Evolutionary conservation across 768 basidiomycete genomes (phyloP).

Genomic region (Tulasnella sp.): DNA sequence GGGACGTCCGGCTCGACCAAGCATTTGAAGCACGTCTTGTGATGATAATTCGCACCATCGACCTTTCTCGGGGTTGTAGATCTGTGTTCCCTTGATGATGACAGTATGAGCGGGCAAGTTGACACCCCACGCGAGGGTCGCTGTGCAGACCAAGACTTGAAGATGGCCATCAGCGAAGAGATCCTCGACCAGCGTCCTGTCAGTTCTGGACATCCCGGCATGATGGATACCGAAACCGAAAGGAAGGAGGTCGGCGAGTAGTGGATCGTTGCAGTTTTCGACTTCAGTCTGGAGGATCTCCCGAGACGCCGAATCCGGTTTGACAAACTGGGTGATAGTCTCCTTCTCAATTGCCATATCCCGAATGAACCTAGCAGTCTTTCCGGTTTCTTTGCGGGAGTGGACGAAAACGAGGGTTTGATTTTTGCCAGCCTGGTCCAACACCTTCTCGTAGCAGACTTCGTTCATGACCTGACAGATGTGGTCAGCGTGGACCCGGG

Average conservation of each 20-base stretch:
- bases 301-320: slow-evolving; percentile 80
- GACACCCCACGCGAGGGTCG: slow-evolving; percentile 98
- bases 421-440: slow-evolving; percentile 83
- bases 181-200: slow-evolving; percentile 86
- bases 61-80: slow-evolving; percentile 98
- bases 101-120: slow-evolving; percentile 96
- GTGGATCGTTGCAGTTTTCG: slow-evolving; percentile 66
- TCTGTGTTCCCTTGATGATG: slow-evolving; percentile 99
- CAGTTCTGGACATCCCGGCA: slow-evolving; percentile 88
- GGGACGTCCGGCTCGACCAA: slow-evolving; percentile 92
- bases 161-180: slow-evolving; percentile 86
- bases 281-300: slow-evolving; percentile 84
- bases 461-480: slow-evolving; percentile 68
- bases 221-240: slow-evolving; percentile 98
- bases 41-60: slow-evolving; percentile 92
- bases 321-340: slow-evolving; percentile 92
- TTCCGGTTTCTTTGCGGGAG: slow-evolving; percentile 95
- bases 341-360: slow-evolving; percentile 96
- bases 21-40: slow-evolving; percentile 97
- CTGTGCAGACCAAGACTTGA: slow-evolving; percentile 92
- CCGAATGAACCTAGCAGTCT: slow-evolving; percentile 88
- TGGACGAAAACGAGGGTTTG: slow-evolving; percentile 96
- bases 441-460: slow-evolving; percentile 96
- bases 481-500: neutral
- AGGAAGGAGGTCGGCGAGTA: slow-evolving; percentile 79